Evolutionary conservation across 176 grass and related monocot genomes (phyloP).

Genomic region (Elymus sibiricus): DNA sequence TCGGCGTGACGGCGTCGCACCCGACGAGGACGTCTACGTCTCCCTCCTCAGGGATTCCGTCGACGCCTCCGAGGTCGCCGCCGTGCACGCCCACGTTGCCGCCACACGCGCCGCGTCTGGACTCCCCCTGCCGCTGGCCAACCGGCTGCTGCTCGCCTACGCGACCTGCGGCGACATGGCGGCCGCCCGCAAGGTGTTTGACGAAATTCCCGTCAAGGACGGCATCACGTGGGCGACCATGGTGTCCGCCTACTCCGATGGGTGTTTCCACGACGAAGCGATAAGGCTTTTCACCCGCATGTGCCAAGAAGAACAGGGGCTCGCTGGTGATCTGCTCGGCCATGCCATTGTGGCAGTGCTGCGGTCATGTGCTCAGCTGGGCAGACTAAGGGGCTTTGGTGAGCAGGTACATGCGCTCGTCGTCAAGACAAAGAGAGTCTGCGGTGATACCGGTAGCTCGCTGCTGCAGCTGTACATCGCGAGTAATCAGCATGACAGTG

Average conservation of each 20-base stretch:
- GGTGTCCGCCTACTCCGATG: slow-evolving; percentile 39
- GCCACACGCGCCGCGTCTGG: too few species aligned
- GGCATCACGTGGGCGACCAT: slow-evolving; percentile 58
- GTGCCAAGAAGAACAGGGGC: not conserved
- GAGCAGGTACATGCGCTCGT: slow-evolving; percentile 56
- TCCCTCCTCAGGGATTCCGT: slow-evolving; percentile 69
- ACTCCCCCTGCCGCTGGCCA: slow-evolving; percentile 31
- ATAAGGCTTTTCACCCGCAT: slow-evolving; percentile 55
- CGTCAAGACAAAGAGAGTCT: slow-evolving; percentile 33
- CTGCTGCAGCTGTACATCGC: slow-evolving; percentile 66
- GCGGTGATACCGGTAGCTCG: slow-evolving; percentile 31
- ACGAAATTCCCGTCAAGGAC: slow-evolving; percentile 43
- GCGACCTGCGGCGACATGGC: slow-evolving; percentile 24
- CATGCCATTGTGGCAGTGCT: slow-evolving; percentile 44
- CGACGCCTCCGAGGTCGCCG: slow-evolving; percentile 38
- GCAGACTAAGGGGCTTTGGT: slow-evolving; percentile 23
- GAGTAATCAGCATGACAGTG: slow-evolving; percentile 2
- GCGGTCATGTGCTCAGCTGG: slow-evolving; percentile 37
- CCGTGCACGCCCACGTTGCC: slow-evolving; percentile 46
- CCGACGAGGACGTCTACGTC: slow-evolving; percentile 79
- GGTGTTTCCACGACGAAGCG: slow-evolving; percentile 15
- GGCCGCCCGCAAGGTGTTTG: slow-evolving; percentile 46
- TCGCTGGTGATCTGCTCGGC: slow-evolving; percentile 10
- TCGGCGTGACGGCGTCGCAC: slow-evolving; percentile 33
- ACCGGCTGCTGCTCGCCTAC: slow-evolving; percentile 59